These are phyloP conservation scores for Cymodocea nodosa DNA, from an alignment of 116 monocot species.

Conservation along the genomic window DNA sequence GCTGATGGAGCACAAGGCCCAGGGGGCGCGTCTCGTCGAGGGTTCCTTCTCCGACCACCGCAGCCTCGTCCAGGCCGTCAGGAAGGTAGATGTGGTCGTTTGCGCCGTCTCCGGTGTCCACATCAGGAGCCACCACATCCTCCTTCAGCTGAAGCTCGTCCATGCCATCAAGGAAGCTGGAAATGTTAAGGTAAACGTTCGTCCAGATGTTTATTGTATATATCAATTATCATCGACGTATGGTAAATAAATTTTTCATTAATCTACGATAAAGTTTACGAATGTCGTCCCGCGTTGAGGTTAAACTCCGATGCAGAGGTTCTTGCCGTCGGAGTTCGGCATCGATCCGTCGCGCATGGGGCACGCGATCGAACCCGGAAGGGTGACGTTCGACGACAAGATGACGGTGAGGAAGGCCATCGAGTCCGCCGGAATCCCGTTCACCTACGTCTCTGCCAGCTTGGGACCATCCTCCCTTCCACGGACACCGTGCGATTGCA, in stretches of 20 bases:
- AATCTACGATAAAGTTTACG: too few species aligned
- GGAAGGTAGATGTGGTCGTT: slow-evolving; percentile 20
- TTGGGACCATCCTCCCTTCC: slow-evolving; percentile 27
- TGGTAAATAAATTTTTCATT: too few species aligned
- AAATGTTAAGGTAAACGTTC: slow-evolving; percentile 21
- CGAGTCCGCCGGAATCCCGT: slow-evolving; percentile 41
- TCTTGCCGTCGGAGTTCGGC: slow-evolving; percentile 62
- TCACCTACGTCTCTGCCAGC: slow-evolving; percentile 47
- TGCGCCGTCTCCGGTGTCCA: slow-evolving; percentile 13
- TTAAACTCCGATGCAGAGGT: slow-evolving; percentile 18
- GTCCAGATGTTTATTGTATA: too few species aligned
- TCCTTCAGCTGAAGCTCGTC: slow-evolving; percentile 34
- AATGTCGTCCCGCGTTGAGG: too few species aligned
- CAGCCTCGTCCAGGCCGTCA: slow-evolving; percentile 16
- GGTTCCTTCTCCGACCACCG: slow-evolving; percentile 25
- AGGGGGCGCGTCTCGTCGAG: slow-evolving; percentile 13
- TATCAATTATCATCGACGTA: too few species aligned
- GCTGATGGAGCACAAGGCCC: slow-evolving; percentile 7
- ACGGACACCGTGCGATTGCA: slow-evolving; percentile 15
- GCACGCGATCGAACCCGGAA: slow-evolving; percentile 37
- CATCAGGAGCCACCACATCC: slow-evolving; percentile 6
- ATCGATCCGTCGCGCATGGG: slow-evolving; percentile 43
- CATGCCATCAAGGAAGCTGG: slow-evolving; percentile 42
- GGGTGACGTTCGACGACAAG: slow-evolving; percentile 40
- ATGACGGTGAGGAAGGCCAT: slow-evolving; percentile 42